Evolutionary conservation across 805 yeast species (phyloP).

Genomic region (Clavispora phyllophila): DNA sequence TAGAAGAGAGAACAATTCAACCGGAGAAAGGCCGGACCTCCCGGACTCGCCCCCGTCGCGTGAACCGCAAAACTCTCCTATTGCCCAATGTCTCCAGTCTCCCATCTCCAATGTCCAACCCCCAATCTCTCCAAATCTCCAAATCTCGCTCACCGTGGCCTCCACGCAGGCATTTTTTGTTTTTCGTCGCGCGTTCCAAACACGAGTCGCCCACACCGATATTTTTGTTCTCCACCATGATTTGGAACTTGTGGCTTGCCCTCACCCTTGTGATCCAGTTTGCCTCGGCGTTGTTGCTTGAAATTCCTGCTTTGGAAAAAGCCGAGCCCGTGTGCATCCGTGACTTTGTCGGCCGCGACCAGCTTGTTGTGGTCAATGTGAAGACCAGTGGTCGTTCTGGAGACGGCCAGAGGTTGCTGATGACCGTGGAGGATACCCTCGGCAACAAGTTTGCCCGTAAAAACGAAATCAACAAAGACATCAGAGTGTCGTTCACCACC

Average conservation of each 20-base stretch:
- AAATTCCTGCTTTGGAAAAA: slow-evolving; percentile 43
- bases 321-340: slow-evolving; percentile 77
- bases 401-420: slow-evolving; percentile 79
- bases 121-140: too few relatives aligned
- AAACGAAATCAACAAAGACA: slow-evolving; percentile 68
- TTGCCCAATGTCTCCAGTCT: too few relatives aligned
- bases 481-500: slow-evolving; percentile 78
- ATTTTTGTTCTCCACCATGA: slow-evolving; percentile 7
- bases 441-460: slow-evolving; percentile 80
- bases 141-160: too few relatives aligned
- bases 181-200: slow-evolving; percentile 1
- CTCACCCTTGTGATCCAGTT: slow-evolving; percentile 17
- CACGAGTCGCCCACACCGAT: neutral
- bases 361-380: slow-evolving; percentile 80
- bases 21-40: too few relatives aligned
- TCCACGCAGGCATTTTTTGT: too few relatives aligned
- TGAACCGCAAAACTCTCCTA: too few relatives aligned
- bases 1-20: too few relatives aligned
- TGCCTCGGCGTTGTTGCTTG: slow-evolving; percentile 45
- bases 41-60: too few relatives aligned
- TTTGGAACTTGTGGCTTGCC: slow-evolving; percentile 10
- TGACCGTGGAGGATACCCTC: slow-evolving; percentile 65
- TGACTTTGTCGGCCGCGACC: slow-evolving; percentile 82
- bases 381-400: slow-evolving; percentile 69
- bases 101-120: too few relatives aligned